Evolutionary conservation across 768 basidiomycete genomes (phyloP), one percentile per base, ranked within the genome.

Genomic region (Russula foetens): DNA sequence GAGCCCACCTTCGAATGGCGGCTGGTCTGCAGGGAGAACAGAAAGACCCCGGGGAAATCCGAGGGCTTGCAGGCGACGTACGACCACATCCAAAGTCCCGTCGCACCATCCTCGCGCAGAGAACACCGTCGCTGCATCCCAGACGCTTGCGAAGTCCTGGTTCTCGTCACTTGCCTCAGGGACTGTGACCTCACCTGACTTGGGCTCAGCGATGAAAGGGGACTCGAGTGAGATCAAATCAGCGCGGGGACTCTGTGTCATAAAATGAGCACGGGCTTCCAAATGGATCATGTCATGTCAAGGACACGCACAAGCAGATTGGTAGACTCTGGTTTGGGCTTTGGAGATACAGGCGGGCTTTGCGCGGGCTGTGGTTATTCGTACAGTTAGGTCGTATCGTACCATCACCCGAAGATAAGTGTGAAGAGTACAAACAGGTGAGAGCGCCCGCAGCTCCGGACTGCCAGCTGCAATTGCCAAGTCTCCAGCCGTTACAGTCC

Each of bases 161-260:
- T 71, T 66, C 35, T 38, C 53, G 26, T 65, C 69, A 45, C 17
- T 38, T 19, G 7, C 15, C 19, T 15, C 49, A 1, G 53, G 51
- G 23, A 59, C 48, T 39, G 52, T 56, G 4, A 64, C 33, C 5
- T 47, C 56, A 14, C 38, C 45, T 21, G 56, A 19, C 43, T 53
- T 39, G 19, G 76, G 75, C 60, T 85, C 84, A 8, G 76, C 69
- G 45, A 82, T 73, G 72, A 85, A 85, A 3, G 88, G 86, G 1
- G 85, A 83, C 69, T 92, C 88, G 41, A 92, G 79, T 9, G 83
- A 75, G 62, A 92, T 90, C 49, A 92, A 79, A 72, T 91, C 86
- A 21, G 71, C 67, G 19, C 70, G 69, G 24, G 71, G 71, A 11
- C 67, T 66, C 77, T 79, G 58, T 45, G 5, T 44, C 9, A 24